Evolutionary conservation across 2,329 filamentous ascomycete genomes (phyloP).

Genomic region (Biscogniauxia marginata): DNA sequence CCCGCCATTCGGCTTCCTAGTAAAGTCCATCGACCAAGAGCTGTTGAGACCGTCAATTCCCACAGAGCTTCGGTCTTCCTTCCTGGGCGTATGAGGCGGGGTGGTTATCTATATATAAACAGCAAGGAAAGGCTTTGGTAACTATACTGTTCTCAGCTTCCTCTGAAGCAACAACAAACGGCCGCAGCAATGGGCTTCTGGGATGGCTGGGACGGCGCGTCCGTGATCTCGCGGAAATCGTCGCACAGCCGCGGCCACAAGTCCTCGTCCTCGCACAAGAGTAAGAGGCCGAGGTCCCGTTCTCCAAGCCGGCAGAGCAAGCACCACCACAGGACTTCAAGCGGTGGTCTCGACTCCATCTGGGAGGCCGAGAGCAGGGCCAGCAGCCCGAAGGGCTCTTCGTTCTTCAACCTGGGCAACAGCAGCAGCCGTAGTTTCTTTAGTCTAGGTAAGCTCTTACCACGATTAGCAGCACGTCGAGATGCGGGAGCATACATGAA

Average conservation of each 20-base stretch:
- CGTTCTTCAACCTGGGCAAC: constrained; percentile 34
- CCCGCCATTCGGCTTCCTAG: neutral
- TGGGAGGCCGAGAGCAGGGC: constrained; percentile 24
- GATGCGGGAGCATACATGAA: too few relatives aligned
- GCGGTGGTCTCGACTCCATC: constrained; percentile 14
- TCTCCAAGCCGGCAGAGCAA: constrained; percentile 30
- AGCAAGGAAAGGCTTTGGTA: neutral
- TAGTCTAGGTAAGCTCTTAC: constrained; percentile 25
- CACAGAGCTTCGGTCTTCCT: neutral
- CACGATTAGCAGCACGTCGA: neutral
- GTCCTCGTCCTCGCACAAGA: constrained; percentile 28
- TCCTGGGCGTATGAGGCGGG: neutral
- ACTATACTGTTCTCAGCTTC: neutral
- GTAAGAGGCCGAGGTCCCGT: constrained; percentile 22
- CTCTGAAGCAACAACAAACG: neutral
- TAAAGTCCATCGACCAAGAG: neutral
- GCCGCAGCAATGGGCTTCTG: constrained; percentile 29
- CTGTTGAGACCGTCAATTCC: neutral
- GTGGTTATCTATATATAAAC: neutral
- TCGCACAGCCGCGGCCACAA: constrained; percentile 15
- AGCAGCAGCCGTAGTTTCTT: constrained; percentile 34
- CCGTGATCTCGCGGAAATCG: constrained; percentile 33
- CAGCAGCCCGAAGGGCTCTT: constrained; percentile 22
- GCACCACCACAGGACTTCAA: constrained; percentile 19
- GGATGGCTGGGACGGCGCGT: constrained; percentile 32